Percentiles rank a stretch among this genome's conserved stretches.
phyloP scores from a whole-genome alignment of 2,329 filamentous ascomycete genomes.

The Colletotrichum camelliae region DNA sequence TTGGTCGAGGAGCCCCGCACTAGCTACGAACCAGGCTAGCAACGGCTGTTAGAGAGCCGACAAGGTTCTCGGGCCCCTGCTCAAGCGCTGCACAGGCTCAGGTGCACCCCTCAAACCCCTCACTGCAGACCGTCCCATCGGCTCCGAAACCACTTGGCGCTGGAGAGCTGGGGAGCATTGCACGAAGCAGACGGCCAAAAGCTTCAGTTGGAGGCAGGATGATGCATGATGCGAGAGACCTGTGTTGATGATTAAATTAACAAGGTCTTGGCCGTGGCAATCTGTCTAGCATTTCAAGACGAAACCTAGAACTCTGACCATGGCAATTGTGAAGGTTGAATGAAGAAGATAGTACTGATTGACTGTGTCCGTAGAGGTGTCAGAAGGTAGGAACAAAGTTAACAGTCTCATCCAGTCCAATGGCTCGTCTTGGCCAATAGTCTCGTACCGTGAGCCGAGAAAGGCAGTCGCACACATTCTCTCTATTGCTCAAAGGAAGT shows the following conservation, averaged over 20 bases:
- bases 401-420: neutral
- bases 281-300: neutral
- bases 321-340: neutral
- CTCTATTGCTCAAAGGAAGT: neutral
- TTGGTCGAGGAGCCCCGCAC: conserved; percentile 19
- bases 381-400: neutral
- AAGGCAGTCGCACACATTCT: neutral
- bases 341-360: neutral
- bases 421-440: neutral
- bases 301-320: neutral
- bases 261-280: neutral
- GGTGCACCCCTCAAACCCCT: conserved; percentile 1
- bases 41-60: conserved; percentile 6
- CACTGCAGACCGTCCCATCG: neutral
- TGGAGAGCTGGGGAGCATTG: neutral
- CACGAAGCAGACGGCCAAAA: neutral
- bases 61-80: conserved; percentile 13
- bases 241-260: neutral
- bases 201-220: neutral
- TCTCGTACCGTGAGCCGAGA: neutral
- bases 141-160: neutral
- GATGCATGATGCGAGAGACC: neutral
- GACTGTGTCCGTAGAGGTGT: neutral
- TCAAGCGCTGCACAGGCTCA: neutral
- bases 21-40: conserved; percentile 18